Percentiles rank a stretch among this genome's conserved stretches.
Conservation (phyloP, 2,329 filamentous ascomycete species). For the Beauveria sp. region DNA sequence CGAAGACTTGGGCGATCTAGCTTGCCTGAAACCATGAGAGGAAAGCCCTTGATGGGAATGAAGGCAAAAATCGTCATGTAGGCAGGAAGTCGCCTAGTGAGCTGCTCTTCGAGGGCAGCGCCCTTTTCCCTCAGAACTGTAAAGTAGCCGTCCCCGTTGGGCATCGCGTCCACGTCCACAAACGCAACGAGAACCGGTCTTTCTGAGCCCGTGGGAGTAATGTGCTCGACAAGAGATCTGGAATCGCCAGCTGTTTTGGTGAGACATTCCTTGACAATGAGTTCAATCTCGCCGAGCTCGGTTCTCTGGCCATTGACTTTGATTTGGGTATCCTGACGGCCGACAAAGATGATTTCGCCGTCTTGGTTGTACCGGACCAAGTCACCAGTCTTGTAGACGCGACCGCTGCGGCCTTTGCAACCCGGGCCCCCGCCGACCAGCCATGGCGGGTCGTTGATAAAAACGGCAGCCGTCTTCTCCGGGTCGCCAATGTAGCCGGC, state of each 20-base stretch:
- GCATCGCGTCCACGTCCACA: constrained; percentile 13
- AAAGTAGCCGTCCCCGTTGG: constrained; percentile 10
- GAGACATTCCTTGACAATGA: constrained; percentile 33
- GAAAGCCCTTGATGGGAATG: constrained; percentile 33
- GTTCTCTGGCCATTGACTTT: constrained; percentile 55
- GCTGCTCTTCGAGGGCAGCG: constrained; percentile 6
- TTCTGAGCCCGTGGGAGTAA: constrained; percentile 33
- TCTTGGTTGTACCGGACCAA: constrained; percentile 31
- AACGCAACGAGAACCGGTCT: constrained; percentile 35
- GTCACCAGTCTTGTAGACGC: constrained; percentile 40
- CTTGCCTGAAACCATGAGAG: constrained; percentile 35
- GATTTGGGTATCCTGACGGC: constrained; percentile 53
- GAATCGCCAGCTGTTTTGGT: constrained; percentile 27
- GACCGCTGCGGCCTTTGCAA: constrained; percentile 14
- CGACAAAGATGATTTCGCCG: constrained; percentile 38
- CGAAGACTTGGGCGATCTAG: constrained; percentile 35
- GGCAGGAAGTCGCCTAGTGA: constrained; percentile 2
- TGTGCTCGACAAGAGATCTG: constrained; percentile 39
- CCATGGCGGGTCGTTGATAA: constrained; percentile 8
- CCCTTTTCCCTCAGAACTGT: constrained; percentile 19
- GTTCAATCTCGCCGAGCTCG: constrained; percentile 43
- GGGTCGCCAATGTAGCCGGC: constrained; percentile 25
- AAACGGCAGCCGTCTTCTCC: constrained; percentile 11
- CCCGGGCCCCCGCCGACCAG: neutral
- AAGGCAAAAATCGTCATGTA: constrained; percentile 37